Conservation (phyloP, 306 rosid genomes). For the Cajanus cajan region DNA sequence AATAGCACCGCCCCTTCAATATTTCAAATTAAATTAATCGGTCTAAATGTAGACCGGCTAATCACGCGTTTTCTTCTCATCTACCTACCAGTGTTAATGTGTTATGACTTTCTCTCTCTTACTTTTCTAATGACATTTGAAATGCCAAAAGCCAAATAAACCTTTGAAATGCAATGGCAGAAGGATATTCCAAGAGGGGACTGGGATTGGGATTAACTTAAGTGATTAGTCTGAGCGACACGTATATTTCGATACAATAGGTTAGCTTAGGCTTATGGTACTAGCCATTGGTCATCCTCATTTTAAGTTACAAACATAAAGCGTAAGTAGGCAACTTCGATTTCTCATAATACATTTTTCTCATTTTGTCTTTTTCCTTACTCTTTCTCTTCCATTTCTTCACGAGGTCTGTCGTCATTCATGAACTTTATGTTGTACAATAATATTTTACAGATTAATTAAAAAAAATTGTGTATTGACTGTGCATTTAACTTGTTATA, state of each 20-base stretch:
- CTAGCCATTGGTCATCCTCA: background rate
- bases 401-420: background rate
- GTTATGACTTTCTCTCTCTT: background rate
- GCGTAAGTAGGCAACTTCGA: background rate
- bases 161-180: background rate
- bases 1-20: background rate
- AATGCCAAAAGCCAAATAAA: background rate
- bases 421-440: background rate
- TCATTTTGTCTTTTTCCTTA: background rate
- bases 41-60: background rate
- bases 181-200: background rate
- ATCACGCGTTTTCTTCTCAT: background rate
- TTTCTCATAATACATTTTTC: background rate
- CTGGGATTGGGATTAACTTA: background rate
- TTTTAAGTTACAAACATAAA: background rate
- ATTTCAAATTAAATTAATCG: background rate
- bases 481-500: too few relatives aligned
- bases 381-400: background rate
- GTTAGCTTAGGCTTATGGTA: background rate
- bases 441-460: too few relatives aligned
- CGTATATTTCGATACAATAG: background rate
- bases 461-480: too few relatives aligned
- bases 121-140: background rate
- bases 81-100: background rate
- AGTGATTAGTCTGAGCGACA: background rate